A percentile compares a stretch with the other conserved stretches of the same genome.
Evolutionary conservation across 2,329 filamentous ascomycete species (phyloP).

Genomic region (Microdochium nivale): DNA sequence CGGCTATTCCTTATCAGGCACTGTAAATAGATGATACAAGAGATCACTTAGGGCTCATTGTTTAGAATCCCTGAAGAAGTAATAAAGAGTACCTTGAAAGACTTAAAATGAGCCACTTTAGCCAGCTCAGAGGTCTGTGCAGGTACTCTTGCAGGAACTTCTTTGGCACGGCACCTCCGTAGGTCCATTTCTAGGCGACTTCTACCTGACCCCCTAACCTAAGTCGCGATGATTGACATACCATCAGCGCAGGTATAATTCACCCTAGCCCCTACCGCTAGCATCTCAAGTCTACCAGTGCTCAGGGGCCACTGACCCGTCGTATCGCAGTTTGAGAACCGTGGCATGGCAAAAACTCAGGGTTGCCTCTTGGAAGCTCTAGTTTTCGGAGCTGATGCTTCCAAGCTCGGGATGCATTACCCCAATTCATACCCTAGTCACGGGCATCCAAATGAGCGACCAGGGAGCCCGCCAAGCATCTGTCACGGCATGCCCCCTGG

Average conservation of each 20-base stretch:
- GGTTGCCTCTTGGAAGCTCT: too few species aligned
- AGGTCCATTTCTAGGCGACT: background rate
- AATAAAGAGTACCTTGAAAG: too few species aligned
- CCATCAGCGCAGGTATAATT: background rate
- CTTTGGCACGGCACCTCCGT: too few species aligned
- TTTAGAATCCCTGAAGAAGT: too few species aligned
- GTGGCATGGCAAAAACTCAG: background rate
- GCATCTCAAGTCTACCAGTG: background rate
- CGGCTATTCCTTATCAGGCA: too few species aligned
- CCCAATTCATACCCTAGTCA: background rate
- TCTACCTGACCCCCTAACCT: background rate
- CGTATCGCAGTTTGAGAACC: background rate
- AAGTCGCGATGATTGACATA: background rate
- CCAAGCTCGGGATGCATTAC: background rate
- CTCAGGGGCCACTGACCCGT: background rate
- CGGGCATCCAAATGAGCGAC: background rate
- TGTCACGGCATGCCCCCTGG: background rate
- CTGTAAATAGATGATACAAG: too few species aligned
- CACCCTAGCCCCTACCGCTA: background rate
- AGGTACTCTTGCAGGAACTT: too few species aligned
- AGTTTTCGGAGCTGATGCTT: too few species aligned
- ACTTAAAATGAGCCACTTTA: too few species aligned
- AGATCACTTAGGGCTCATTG: too few species aligned
- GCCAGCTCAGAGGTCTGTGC: too few species aligned
- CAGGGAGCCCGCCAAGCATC: background rate